Conservation (phyloP, 2,329 filamentous ascomycete genomes). For the Talaromyces piceae region DNA sequence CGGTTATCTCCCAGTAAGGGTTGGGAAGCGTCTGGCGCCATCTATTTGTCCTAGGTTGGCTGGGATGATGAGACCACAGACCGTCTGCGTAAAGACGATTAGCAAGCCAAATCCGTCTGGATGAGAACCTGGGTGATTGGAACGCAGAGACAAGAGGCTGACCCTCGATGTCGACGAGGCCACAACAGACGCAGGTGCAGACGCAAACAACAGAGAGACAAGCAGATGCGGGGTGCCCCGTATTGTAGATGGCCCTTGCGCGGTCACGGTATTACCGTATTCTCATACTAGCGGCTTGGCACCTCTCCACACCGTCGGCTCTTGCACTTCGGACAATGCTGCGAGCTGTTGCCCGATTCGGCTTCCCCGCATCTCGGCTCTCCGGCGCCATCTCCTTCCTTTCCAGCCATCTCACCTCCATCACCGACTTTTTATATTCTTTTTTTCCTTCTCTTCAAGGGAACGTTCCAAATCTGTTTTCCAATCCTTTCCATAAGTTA, state of each 20-base stretch:
- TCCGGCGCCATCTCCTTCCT: neutral
- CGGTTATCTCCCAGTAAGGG: constrained; percentile 5
- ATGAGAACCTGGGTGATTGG: neutral
- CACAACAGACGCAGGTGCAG: neutral
- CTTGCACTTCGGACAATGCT: neutral
- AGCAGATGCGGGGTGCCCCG: neutral
- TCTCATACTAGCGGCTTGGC: neutral
- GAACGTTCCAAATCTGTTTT: no score
- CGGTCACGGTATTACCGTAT: neutral
- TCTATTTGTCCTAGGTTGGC: neutral
- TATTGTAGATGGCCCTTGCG: neutral
- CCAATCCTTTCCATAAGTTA: neutral
- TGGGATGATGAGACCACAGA: no score
- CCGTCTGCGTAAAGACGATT: no score
- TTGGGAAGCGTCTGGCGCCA: constrained; percentile 10
- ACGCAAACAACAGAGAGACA: no score
- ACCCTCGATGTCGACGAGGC: no score
- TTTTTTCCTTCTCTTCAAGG: neutral
- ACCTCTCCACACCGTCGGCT: neutral
- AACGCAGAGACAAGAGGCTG: neutral
- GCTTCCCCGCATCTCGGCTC: constrained; percentile 1
- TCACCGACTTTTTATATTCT: neutral
- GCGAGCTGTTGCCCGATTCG: neutral
- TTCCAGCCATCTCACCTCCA: neutral
- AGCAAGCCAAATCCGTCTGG: no score